Conservation (phyloP, 192 early-diverging fungal genomes). For the Umbelopsis vinacea region DNA sequence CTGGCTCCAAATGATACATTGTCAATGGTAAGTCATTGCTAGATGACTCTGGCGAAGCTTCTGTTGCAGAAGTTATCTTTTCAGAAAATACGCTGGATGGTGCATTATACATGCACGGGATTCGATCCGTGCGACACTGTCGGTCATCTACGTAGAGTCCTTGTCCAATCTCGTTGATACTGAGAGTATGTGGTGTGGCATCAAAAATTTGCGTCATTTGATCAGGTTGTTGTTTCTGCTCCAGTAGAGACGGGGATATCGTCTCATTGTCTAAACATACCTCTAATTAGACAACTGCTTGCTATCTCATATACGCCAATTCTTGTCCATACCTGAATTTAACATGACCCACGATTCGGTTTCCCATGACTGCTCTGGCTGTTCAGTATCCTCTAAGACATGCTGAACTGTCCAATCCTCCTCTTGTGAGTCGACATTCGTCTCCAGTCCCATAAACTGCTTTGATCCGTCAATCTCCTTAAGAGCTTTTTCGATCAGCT, state of each 20-base stretch:
- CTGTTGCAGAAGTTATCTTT: neutral
- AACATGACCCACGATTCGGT: neutral
- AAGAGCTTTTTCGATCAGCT: constrained; percentile 38
- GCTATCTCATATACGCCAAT: too few relatives aligned
- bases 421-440: neutral
- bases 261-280: neutral
- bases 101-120: constrained; percentile 4
- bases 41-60: neutral
- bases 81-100: constrained; percentile 18
- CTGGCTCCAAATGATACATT: constrained; percentile 11
- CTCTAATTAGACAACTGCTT: neutral
- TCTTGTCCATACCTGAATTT: neutral
- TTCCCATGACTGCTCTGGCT: neutral
- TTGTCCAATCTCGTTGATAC: constrained; percentile 42
- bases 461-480: constrained; percentile 24
- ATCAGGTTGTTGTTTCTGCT: neutral
- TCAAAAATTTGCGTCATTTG: constrained; percentile 6
- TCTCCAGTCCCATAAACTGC: constrained; percentile 10
- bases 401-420: constrained; percentile 5
- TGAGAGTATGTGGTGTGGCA: neutral
- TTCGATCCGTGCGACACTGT: constrained; percentile 15
- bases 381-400: neutral
- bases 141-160: constrained; percentile 32
- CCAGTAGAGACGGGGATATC: neutral
- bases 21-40: neutral